These are phyloP conservation scores for Colletotrichum ledebouriae DNA, from an alignment of 2,329 filamentous ascomycete genomes.

Conservation along the genomic window DNA sequence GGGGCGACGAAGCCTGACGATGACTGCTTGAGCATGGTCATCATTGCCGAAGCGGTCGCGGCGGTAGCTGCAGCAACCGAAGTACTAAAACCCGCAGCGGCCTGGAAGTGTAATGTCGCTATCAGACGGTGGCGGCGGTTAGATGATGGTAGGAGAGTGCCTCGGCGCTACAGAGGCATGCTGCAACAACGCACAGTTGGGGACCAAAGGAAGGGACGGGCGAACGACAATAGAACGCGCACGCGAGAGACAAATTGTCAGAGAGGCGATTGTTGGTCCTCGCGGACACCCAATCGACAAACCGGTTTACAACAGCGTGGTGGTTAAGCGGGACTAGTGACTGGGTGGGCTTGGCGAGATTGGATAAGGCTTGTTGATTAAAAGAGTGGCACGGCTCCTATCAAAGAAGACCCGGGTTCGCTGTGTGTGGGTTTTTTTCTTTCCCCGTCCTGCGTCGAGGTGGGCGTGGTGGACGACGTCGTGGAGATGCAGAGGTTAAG, in stretches of 20 bases:
- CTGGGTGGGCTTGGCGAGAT: constrained; percentile 36
- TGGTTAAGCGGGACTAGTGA: constrained; percentile 25
- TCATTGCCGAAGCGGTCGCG: constrained; percentile 23
- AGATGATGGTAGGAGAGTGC: constrained; percentile 19
- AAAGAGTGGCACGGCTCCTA: constrained; percentile 53
- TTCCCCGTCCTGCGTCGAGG: constrained; percentile 40
- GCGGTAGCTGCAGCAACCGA: constrained; percentile 16
- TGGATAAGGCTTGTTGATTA: constrained; percentile 39
- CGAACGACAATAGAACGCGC: constrained; percentile 13
- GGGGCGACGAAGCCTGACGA: constrained; percentile 45
- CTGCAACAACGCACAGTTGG: constrained; percentile 22
- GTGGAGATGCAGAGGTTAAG: background rate
- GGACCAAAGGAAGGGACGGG: constrained; percentile 28
- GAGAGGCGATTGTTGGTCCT: constrained; percentile 14
- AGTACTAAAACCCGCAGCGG: constrained; percentile 14
- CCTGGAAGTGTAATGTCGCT: constrained; percentile 4
- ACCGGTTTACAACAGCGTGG: constrained; percentile 30
- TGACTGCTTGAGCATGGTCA: constrained; percentile 48
- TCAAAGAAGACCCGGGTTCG: constrained; percentile 50
- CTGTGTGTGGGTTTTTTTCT: background rate
- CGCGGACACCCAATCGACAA: constrained; percentile 30
- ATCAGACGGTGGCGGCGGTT: constrained; percentile 22
- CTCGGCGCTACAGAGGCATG: constrained; percentile 39
- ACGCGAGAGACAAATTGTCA: constrained; percentile 10
- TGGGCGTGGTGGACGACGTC: background rate